Conservation (phyloP, 768 basidiomycete genomes). For the Leccinellum rugosiceps region DNA sequence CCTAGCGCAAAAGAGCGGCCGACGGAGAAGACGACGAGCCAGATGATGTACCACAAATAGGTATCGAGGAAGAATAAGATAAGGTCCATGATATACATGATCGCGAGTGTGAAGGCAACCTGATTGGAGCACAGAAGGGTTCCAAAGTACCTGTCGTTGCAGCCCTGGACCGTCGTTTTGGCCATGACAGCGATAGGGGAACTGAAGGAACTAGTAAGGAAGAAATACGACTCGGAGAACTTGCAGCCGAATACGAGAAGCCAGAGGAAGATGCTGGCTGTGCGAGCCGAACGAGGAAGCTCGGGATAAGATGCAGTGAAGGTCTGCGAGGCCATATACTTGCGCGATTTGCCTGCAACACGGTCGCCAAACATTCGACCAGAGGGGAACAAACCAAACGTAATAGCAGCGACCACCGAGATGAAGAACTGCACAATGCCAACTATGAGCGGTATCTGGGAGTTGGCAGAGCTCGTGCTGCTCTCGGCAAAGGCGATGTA, state of each 20-base stretch:
- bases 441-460: conserved; percentile 82
- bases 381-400: conserved; percentile 88
- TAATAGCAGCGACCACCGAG: conserved; percentile 76
- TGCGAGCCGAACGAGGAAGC: conserved; percentile 67
- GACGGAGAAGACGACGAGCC: conserved; percentile 94
- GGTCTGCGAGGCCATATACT: conserved; percentile 98
- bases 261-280: conserved; percentile 87
- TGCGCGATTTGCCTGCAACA: conserved; percentile 94
- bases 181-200: conserved; percentile 97
- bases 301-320: conserved; percentile 97
- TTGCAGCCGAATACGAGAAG: conserved; percentile 94
- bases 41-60: conserved; percentile 99
- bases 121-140: conserved; percentile 83
- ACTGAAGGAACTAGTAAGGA: conserved; percentile 95
- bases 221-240: conserved; percentile 96
- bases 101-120: conserved; percentile 88
- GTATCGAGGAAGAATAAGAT: conserved; percentile 99
- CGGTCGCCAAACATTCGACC: conserved; percentile 99
- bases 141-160: conserved; percentile 83
- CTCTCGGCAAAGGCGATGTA: conserved; percentile 88
- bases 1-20: conserved; percentile 89
- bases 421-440: conserved; percentile 93
- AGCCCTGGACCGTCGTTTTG: conserved; percentile 88
- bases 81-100: conserved; percentile 99
- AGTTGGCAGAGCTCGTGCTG: conserved; percentile 41